phyloP scores from a whole-genome alignment of 2,329 filamentous ascomycete species.

The Niveomyces coronatus region DNA sequence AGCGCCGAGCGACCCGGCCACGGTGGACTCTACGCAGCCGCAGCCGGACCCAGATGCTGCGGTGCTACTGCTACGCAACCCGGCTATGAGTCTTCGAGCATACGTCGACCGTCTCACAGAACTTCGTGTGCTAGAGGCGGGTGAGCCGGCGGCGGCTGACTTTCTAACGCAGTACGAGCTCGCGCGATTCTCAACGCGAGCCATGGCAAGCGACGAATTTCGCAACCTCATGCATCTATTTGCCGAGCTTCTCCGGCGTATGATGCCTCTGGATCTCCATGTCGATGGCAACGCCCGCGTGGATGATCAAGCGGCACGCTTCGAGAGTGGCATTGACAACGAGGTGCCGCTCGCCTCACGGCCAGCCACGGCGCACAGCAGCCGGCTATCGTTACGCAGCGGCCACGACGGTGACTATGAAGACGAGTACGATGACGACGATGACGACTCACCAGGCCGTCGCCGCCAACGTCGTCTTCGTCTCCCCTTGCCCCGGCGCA shows the following conservation, averaged over 20 bases:
- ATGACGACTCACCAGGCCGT: neutral
- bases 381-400: no score
- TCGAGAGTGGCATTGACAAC: constrained; percentile 35
- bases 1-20: constrained; percentile 45
- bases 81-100: constrained; percentile 63
- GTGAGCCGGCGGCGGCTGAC: constrained; percentile 32
- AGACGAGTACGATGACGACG: constrained; percentile 15
- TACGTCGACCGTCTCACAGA: constrained; percentile 64
- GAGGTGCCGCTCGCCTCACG: constrained; percentile 33
- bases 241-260: constrained; percentile 65
- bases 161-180: constrained; percentile 75
- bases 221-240: constrained; percentile 74
- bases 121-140: constrained; percentile 48
- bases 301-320: constrained; percentile 14
- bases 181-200: constrained; percentile 67
- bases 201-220: constrained; percentile 62
- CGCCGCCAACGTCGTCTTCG: constrained; percentile 4
- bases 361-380: constrained; percentile 29
- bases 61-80: constrained; percentile 61
- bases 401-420: constrained; percentile 22
- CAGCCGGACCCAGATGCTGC: constrained; percentile 50
- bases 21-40: constrained; percentile 27
- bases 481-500: constrained; percentile 22
- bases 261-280: constrained; percentile 52
- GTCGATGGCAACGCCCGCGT: constrained; percentile 9